Percentiles rank a stretch among this genome's conserved stretches.
phyloP scores from a whole-genome alignment of 805 yeast genomes.

The Saccharomycopsis vini region DNA sequence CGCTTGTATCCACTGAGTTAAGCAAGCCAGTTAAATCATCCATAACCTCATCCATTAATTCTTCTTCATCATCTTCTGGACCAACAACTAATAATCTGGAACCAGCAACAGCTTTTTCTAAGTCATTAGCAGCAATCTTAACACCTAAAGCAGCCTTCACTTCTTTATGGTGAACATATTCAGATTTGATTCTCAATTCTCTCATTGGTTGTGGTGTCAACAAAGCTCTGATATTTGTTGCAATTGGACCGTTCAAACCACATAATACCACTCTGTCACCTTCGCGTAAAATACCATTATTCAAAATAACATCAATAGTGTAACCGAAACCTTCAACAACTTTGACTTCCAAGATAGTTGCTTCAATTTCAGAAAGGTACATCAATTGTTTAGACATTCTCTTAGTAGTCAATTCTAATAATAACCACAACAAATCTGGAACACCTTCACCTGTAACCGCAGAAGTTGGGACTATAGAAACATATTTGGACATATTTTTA shows the following conservation, averaged over 20 bases:
- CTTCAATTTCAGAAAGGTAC: constrained; percentile 90
- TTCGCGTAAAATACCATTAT: constrained; percentile 92
- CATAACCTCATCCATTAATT: constrained; percentile 96
- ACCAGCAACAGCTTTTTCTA: constrained; percentile 99
- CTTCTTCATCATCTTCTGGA: constrained; percentile 96
- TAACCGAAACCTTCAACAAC: constrained; percentile 98
- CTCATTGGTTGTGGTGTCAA: constrained; percentile 96
- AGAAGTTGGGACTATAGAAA: constrained; percentile 95
- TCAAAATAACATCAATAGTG: constrained; percentile 92
- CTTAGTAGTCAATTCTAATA: constrained; percentile 92
- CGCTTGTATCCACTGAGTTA: constrained; percentile 90
- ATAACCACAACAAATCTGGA: constrained; percentile 93
- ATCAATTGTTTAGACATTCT: constrained; percentile 98
- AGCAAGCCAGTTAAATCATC: constrained; percentile 91
- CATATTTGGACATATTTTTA: constrained; percentile 86
- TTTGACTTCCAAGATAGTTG: constrained; percentile 94
- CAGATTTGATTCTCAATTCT: constrained; percentile 94
- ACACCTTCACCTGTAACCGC: constrained; percentile 99
- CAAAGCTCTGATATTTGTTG: constrained; percentile 89
- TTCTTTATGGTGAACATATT: constrained; percentile 91
- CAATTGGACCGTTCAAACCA: constrained; percentile 98
- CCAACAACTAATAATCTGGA: constrained; percentile 92
- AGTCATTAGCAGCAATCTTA: constrained; percentile 93
- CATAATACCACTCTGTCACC: constrained; percentile 94
- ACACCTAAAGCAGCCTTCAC: constrained; percentile 99